Conservation (phyloP, 352 stramenopile species). For the Globisporangium nodosum region DNA sequence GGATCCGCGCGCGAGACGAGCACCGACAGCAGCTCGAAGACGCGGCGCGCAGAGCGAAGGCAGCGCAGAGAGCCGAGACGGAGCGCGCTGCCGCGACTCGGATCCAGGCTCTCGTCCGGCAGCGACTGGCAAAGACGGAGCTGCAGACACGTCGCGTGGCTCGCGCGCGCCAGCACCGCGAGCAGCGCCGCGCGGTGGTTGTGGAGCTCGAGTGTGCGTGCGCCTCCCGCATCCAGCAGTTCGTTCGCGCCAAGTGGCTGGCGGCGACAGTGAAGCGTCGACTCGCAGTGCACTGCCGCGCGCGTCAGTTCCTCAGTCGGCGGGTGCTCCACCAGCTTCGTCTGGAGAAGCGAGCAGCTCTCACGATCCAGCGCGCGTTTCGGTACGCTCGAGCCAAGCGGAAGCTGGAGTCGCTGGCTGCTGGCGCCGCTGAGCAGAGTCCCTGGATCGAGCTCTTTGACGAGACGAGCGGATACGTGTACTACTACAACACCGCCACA, state of each 20-base stretch:
- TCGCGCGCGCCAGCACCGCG: conserved; percentile 13
- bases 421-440: conserved; percentile 14
- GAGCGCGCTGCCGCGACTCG: conserved; percentile 20
- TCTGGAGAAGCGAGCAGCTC: conserved; percentile 21
- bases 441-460: conserved; percentile 71
- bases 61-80: conserved; percentile 13
- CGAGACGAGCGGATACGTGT: conserved; percentile 52
- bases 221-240: conserved; percentile 33
- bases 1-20: conserved; percentile 11
- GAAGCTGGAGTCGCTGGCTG: conserved; percentile 30
- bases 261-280: conserved; percentile 1
- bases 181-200: conserved; percentile 5
- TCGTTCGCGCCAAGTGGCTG: conserved; percentile 24
- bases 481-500: conserved; percentile 63
- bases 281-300: conserved; percentile 28
- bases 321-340: conserved; percentile 16
- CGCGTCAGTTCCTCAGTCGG: conserved; percentile 34
- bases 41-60: conserved; percentile 3
- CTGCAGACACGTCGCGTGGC: conserved; percentile 15
- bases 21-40: conserved; percentile 12
- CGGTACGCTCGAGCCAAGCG: conserved; percentile 35
- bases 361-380: conserved; percentile 52
- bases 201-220: conserved; percentile 19
- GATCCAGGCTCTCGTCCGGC: conserved; percentile 28
- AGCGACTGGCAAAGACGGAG: conserved; percentile 14